Evolutionary conservation across 2,329 filamentous ascomycete species (phyloP).

Genomic region (Aspergillus chevalieri): DNA sequence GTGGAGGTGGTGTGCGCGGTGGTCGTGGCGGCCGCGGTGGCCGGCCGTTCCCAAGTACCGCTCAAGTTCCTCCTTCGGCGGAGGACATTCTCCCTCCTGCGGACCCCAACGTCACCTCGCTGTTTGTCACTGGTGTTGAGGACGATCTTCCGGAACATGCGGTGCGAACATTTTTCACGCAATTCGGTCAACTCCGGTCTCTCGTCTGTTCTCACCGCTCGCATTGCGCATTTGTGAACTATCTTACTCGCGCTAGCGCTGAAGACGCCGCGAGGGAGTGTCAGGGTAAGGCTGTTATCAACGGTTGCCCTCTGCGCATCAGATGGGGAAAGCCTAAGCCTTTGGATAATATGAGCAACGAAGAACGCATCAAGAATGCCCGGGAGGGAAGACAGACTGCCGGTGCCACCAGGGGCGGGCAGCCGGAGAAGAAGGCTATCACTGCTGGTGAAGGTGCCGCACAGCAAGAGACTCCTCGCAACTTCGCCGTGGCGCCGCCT

Average conservation of each 20-base stretch:
- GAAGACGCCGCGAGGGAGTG: constrained; percentile 79
- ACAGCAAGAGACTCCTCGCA: constrained; percentile 28
- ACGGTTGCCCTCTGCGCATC: constrained; percentile 82
- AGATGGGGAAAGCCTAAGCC: constrained; percentile 92
- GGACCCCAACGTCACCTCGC: constrained; percentile 80
- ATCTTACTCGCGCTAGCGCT: constrained; percentile 73
- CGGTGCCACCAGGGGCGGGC: constrained; percentile 40
- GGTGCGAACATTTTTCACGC: constrained; percentile 81
- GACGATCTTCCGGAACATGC: constrained; percentile 93
- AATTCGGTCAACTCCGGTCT: constrained; percentile 83
- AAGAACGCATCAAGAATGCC: constrained; percentile 74
- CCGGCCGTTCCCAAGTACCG: constrained; percentile 61
- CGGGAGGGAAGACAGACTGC: constrained; percentile 65
- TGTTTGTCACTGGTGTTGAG: constrained; percentile 92
- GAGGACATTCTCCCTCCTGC: constrained; percentile 80
- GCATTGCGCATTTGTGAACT: constrained; percentile 96
- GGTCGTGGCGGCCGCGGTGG: constrained; percentile 46
- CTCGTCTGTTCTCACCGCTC: constrained; percentile 94
- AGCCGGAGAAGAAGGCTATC: constrained; percentile 26
- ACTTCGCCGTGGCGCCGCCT: constrained; percentile 61
- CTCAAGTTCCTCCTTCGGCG: constrained; percentile 70
- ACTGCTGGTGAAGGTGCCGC: constrained; percentile 38
- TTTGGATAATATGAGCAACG: constrained; percentile 82
- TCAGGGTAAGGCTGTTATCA: constrained; percentile 81
- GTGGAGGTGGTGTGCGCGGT: constrained; percentile 43